Conservation (phyloP, 352 stramenopile genomes). For the Globisporangium abappressorium region DNA sequence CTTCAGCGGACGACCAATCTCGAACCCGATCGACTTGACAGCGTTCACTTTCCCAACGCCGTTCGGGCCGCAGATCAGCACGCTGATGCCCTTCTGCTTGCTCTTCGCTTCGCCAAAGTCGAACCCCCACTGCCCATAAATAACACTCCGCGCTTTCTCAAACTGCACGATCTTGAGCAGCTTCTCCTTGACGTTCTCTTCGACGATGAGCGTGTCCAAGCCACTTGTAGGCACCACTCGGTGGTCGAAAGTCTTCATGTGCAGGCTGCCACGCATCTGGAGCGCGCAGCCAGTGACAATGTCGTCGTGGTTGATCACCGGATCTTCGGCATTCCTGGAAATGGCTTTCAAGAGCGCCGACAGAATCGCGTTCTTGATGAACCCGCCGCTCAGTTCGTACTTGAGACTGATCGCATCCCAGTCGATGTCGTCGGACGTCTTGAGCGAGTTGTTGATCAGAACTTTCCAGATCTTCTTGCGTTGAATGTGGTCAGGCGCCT, state of each 20-base stretch:
- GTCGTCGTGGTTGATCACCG: constrained; percentile 74
- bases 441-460: constrained; percentile 47
- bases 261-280: constrained; percentile 85
- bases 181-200: constrained; percentile 61
- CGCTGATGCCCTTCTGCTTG: constrained; percentile 83
- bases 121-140: constrained; percentile 86
- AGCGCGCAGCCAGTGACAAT: constrained; percentile 77
- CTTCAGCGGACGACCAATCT: constrained; percentile 80
- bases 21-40: constrained; percentile 80
- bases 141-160: constrained; percentile 81
- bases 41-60: constrained; percentile 77
- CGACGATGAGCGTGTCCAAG: constrained; percentile 71
- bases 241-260: constrained; percentile 90
- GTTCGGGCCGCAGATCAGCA: constrained; percentile 62
- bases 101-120: constrained; percentile 78
- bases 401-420: constrained; percentile 84
- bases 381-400: constrained; percentile 87
- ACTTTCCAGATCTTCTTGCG: constrained; percentile 85
- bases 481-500: constrained; percentile 80
- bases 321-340: constrained; percentile 44
- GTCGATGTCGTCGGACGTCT: constrained; percentile 66
- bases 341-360: constrained; percentile 81
- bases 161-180: constrained; percentile 74
- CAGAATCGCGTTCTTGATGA: constrained; percentile 91
- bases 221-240: constrained; percentile 76